Evolutionary conservation across 2,329 filamentous ascomycete species (phyloP), one percentile per base, ranked within the genome.

Genomic region (Penicillium aurantiogriseum): DNA sequence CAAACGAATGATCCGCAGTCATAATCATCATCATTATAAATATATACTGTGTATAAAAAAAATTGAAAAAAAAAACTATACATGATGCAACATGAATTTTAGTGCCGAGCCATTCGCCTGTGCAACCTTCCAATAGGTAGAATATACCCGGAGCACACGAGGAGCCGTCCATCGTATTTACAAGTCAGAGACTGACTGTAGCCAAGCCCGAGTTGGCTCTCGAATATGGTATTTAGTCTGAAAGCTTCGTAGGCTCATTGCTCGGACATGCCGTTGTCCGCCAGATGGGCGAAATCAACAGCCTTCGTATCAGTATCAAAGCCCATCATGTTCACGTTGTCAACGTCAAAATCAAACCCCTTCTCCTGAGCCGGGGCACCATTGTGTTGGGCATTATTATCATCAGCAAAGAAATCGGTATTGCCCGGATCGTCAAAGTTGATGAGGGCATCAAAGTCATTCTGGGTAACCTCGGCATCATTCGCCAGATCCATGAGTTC

Each of bases 391-490:
- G 38, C n/a, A n/a, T n/a, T 46, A 11, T 70, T 65, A 8, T 77
- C 72, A 7, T 69, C 67, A 0, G 67, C 58, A 40, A 77, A 74
- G 31, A 75, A 62, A 19, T 77, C 74, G 19, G 65, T 42, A 23
- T 53, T 70, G 1, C 67, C 66, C 2, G 70, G 69, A 47, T 78
- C 77, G 42, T 80, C 77, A 49, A 79, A 76, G 56, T 79, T 78
- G 61, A 80, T 77, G 53, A 79, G 60, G 0, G 76, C 75, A 54
- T 80, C 77, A 29, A 80, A 76, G 54, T 79, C 77, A 50, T 77
- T 76, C 53, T 78, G 74, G 2, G 72, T 77, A 23, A 77, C 75
- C 56, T 78, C 76, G 6, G 73, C 75, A 47, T 77, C 76, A 49
- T 78, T 77, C 29, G 76, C 76, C 27, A 78, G 61, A 57, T 76